phyloP scores from a whole-genome alignment of 495 filamentous ascomycete species.

The Melanomma pulvis-pyrius region DNA sequence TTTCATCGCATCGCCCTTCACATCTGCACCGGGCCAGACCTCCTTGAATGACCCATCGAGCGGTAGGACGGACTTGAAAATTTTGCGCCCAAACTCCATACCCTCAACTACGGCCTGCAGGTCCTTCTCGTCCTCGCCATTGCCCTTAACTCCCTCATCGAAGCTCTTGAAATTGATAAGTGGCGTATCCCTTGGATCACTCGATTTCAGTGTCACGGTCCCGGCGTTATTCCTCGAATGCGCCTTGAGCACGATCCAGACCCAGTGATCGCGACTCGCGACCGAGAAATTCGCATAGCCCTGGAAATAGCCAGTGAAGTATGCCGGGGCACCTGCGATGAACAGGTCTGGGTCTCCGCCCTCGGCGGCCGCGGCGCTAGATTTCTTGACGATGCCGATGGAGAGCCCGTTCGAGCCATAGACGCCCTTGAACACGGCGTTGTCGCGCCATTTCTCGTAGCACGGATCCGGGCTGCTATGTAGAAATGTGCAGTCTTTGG shows the following conservation, averaged over 20 bases:
- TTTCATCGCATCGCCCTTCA: conserved; percentile 14
- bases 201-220: conserved; percentile 34
- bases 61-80: conserved; percentile 24
- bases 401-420: conserved; percentile 57
- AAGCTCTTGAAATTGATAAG: conserved; percentile 43
- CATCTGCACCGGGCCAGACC: conserved; percentile 25
- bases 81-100: conserved; percentile 28
- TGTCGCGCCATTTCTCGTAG: conserved; percentile 51
- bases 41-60: conserved; percentile 25
- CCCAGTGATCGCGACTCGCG: conserved; percentile 47
- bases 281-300: conserved; percentile 44
- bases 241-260: conserved; percentile 36
- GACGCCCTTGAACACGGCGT: conserved; percentile 48
- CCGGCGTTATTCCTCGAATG: conserved; percentile 39
- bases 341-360: conserved; percentile 54
- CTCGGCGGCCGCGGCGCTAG: conserved; percentile 44
- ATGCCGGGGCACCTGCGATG: conserved; percentile 56
- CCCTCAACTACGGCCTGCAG: conserved; percentile 36
- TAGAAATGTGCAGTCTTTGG: conserved; percentile 55
- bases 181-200: conserved; percentile 36
- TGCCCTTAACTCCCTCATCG: conserved; percentile 30
- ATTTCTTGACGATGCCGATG: conserved; percentile 53
- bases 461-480: conserved; percentile 52
- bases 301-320: conserved; percentile 58
- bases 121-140: conserved; percentile 23